Percentiles rank a stretch among this genome's conserved stretches.
Evolutionary conservation across 352 stramenopile genomes (phyloP).

Genomic region (Globisporangium echinulatum): DNA sequence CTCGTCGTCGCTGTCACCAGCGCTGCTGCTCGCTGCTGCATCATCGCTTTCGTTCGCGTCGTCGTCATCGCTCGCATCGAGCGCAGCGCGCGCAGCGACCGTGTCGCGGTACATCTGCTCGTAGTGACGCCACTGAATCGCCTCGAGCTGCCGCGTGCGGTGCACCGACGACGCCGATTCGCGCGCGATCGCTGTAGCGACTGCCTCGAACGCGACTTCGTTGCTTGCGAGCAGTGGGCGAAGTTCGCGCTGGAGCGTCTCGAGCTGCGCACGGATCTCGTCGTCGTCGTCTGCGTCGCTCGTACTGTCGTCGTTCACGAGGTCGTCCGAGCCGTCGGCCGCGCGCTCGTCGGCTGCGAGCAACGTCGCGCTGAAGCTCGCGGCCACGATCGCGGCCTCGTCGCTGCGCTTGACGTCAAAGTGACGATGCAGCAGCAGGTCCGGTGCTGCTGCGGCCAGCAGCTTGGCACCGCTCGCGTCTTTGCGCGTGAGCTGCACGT

Average conservation of each 20-base stretch:
- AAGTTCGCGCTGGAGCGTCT: slow-evolving; percentile 40
- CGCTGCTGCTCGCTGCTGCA: slow-evolving; percentile 8
- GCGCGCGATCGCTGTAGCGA: slow-evolving; percentile 30
- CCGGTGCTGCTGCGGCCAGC: slow-evolving; percentile 11
- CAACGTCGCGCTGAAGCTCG: slow-evolving; percentile 30
- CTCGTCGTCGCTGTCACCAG: slow-evolving; percentile 30
- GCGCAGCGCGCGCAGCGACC: slow-evolving; percentile 26
- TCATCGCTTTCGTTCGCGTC: slow-evolving; percentile 13
- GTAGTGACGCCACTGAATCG: slow-evolving; percentile 52
- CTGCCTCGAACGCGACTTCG: slow-evolving; percentile 25
- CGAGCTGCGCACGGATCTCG: slow-evolving; percentile 45
- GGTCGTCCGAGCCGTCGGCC: slow-evolving; percentile 32
- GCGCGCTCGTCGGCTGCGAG: slow-evolving; percentile 30
- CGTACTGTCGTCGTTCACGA: slow-evolving; percentile 37
- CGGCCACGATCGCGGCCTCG: slow-evolving; percentile 28
- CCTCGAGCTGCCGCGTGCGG: slow-evolving; percentile 32
- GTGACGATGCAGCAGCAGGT: slow-evolving; percentile 50
- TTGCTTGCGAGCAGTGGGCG: slow-evolving; percentile 32
- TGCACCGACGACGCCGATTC: slow-evolving; percentile 52
- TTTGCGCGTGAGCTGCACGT: slow-evolving; percentile 32
- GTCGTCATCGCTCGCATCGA: slow-evolving; percentile 49
- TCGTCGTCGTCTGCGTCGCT: slow-evolving; percentile 43
- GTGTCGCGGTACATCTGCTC: slow-evolving; percentile 70
- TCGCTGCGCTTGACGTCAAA: slow-evolving; percentile 41
- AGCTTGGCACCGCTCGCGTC: not conserved